phyloP scores from a whole-genome alignment of 306 rosid genomes.

The Prinsepia uniflora region DNA sequence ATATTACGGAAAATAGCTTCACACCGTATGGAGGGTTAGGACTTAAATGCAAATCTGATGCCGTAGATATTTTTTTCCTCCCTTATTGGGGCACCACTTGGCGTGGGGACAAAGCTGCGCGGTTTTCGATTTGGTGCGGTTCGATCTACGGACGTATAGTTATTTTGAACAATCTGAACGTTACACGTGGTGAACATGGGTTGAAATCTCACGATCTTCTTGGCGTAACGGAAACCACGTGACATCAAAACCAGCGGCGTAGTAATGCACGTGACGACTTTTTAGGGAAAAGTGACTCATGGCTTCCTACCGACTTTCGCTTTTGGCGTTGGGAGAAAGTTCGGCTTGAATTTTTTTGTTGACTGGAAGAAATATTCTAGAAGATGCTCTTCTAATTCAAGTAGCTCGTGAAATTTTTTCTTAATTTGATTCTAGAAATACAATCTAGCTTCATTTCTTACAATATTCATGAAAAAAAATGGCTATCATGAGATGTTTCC shows the following conservation, averaged over 20 bases:
- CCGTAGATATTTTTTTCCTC: neutral
- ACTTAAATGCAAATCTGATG: neutral
- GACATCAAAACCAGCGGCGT: slow-evolving; percentile 9
- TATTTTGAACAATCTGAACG: neutral
- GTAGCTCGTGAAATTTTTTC: too few species aligned
- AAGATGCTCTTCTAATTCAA: neutral
- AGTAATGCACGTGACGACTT: slow-evolving; percentile 13
- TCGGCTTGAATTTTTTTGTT: neutral
- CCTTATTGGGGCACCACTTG: slow-evolving; percentile 8
- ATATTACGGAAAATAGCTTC: neutral
- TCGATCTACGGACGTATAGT: neutral
- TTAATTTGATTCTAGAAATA: too few species aligned
- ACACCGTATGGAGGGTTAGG: neutral
- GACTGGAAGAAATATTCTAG: neutral
- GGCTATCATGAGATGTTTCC: too few species aligned
- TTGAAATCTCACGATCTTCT: neutral
- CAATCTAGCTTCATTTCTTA: too few species aligned
- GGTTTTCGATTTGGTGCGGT: neutral
- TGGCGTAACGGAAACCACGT: neutral
- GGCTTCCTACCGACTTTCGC: neutral
- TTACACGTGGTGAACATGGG: neutral
- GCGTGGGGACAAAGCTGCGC: neutral
- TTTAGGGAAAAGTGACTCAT: neutral
- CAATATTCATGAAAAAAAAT: too few species aligned
- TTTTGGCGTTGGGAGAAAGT: neutral